Evolutionary conservation across 2,329 filamentous ascomycete species (phyloP).

Genomic region (Sporothrix sp.): DNA sequence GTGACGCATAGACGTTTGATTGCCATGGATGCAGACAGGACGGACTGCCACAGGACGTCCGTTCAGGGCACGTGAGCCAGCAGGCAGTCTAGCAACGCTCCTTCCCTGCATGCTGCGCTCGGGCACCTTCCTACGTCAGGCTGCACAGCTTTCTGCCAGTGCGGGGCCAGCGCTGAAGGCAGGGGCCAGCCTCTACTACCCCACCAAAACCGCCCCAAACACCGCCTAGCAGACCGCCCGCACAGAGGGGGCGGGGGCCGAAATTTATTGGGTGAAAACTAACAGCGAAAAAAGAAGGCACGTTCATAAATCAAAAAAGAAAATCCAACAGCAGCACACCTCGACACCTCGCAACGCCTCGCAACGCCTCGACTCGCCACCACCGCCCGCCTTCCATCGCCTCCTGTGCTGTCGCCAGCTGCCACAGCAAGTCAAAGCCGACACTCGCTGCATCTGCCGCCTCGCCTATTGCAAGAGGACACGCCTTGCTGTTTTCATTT

Average conservation of each 20-base stretch:
- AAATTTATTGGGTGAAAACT: conserved; percentile 1
- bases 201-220: conserved; percentile 5
- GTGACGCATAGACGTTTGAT: no score
- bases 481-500: no score
- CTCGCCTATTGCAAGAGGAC: no score
- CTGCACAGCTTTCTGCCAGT: conserved; percentile 9
- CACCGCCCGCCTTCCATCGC: conserved; percentile 4
- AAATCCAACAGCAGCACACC: neutral
- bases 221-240: conserved; percentile 4
- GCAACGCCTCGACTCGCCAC: neutral
- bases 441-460: no score
- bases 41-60: no score
- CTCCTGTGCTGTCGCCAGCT: neutral
- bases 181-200: neutral
- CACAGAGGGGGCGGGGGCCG: neutral
- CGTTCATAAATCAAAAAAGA: conserved; percentile 3
- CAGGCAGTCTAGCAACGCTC: neutral
- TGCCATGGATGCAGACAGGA: no score
- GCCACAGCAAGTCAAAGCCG: neutral
- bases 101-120: no score
- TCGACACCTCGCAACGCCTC: no score
- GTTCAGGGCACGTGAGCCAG: neutral
- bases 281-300: conserved; percentile 2
- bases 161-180: neutral
- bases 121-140: conserved; percentile 15